These are phyloP conservation scores for Trametes villosa DNA, from an alignment of 768 basidiomycete genomes.

Conservation along the genomic window DNA sequence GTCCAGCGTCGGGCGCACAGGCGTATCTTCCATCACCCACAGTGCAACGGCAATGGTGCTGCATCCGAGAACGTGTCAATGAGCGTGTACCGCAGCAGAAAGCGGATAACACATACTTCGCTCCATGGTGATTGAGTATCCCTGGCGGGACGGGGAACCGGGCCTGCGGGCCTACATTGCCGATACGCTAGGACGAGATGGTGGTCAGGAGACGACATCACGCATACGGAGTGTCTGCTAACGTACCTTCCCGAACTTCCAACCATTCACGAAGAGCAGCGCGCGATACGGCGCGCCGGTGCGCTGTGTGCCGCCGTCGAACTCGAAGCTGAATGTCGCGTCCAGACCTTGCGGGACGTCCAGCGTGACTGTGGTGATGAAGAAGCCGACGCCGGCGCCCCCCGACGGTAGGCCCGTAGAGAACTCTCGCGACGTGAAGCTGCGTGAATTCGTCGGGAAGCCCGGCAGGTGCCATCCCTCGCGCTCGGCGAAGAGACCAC, in stretches of 20 bases:
- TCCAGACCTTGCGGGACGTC: slow-evolving; percentile 62
- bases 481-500: slow-evolving; percentile 49
- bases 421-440: slow-evolving; percentile 62
- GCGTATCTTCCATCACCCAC: slow-evolving; percentile 62
- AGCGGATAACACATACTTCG: slow-evolving; percentile 54
- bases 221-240: not conserved
- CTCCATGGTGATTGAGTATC: slow-evolving; percentile 72
- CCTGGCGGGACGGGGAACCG: slow-evolving; percentile 87
- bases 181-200: slow-evolving; percentile 27
- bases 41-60: slow-evolving; percentile 56
- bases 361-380: slow-evolving; percentile 72
- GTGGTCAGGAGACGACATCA: not conserved
- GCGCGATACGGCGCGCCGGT: slow-evolving; percentile 71
- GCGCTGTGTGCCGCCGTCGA: slow-evolving; percentile 45
- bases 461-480: slow-evolving; percentile 54
- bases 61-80: not conserved
- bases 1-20: slow-evolving; percentile 55
- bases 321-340: slow-evolving; percentile 71
- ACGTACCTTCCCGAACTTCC: slow-evolving; percentile 86
- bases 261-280: slow-evolving; percentile 80
- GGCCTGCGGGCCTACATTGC: slow-evolving; percentile 57
- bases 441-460: slow-evolving; percentile 49
- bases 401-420: slow-evolving; percentile 59
- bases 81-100: not conserved
- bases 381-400: slow-evolving; percentile 77